These are phyloP conservation scores for Alternaria triticimaculans DNA, from an alignment of 2,329 filamentous ascomycete species.

Conservation along the genomic window DNA sequence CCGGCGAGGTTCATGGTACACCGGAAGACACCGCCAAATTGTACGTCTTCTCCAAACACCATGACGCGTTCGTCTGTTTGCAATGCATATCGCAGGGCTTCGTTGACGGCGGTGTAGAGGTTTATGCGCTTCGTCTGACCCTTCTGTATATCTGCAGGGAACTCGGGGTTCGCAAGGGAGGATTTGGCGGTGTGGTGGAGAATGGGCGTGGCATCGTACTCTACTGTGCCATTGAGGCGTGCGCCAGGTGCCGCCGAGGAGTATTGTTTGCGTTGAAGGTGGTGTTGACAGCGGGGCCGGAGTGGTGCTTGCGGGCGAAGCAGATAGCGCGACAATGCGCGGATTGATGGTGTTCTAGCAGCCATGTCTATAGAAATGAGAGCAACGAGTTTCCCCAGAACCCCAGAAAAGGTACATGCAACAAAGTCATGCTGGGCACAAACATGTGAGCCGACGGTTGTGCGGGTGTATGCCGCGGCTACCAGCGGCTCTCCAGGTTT, in stretches of 20 bases:
- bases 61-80: slow-evolving; percentile 84
- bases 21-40: slow-evolving; percentile 95
- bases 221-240: slow-evolving; percentile 81
- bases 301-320: slow-evolving; percentile 36
- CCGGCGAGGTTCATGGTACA: slow-evolving; percentile 91
- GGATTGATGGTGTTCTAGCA: slow-evolving; percentile 38
- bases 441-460: slow-evolving; percentile 17
- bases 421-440: slow-evolving; percentile 12
- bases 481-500: slow-evolving; percentile 29
- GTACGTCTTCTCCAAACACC: slow-evolving; percentile 95
- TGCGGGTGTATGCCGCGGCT: slow-evolving; percentile 22
- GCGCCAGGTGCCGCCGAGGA: slow-evolving; percentile 58
- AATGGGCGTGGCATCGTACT: slow-evolving; percentile 82
- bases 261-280: slow-evolving; percentile 47
- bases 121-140: slow-evolving; percentile 85
- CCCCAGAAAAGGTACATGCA: not conserved
- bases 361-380: slow-evolving; percentile 27
- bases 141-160: slow-evolving; percentile 69
- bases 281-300: slow-evolving; percentile 32
- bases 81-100: slow-evolving; percentile 82
- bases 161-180: slow-evolving; percentile 73
- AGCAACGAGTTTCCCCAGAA: not conserved
- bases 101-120: slow-evolving; percentile 91
- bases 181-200: slow-evolving; percentile 80
- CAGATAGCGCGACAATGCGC: slow-evolving; percentile 39